phyloP scores from a whole-genome alignment of 257 asterid genomes.

The Solanum chaucha region DNA sequence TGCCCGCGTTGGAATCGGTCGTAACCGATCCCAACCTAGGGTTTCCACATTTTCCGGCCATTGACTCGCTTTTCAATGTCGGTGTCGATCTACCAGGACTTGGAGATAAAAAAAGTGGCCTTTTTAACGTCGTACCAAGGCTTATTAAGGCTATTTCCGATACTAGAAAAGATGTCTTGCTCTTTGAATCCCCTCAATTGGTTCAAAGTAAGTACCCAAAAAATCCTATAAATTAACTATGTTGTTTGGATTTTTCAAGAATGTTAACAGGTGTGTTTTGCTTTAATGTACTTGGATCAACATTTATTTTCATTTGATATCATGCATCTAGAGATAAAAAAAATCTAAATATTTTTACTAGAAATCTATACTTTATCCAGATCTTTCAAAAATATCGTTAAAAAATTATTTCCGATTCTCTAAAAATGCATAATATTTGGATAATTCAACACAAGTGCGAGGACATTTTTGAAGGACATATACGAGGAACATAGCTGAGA shows the following conservation, averaged over 20 bases:
- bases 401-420: not conserved
- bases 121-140: slow-evolving; percentile 25
- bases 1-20: slow-evolving; percentile 20
- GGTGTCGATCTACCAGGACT: slow-evolving; percentile 24
- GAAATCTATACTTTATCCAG: not conserved
- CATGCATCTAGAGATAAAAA: not conserved
- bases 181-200: slow-evolving; percentile 44
- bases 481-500: not conserved
- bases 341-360: not conserved
- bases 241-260: not conserved
- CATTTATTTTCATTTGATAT: not conserved
- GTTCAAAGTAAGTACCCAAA: slow-evolving; percentile 32
- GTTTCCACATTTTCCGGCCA: slow-evolving; percentile 48
- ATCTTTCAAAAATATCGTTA: not conserved
- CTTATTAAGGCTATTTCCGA: slow-evolving; percentile 24
- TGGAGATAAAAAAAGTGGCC: not conserved
- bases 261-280: not conserved
- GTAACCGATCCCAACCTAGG: not conserved
- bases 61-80: slow-evolving; percentile 39
- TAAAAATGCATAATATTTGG: not conserved
- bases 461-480: not conserved
- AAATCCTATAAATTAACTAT: not conserved
- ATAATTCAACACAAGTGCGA: not conserved
- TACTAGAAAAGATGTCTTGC: slow-evolving; percentile 15
- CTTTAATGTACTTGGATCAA: not conserved